Percentiles rank a stretch among this genome's conserved stretches.
phyloP scores from a whole-genome alignment of 305 asterid genomes.

The Striga hermonthica region DNA sequence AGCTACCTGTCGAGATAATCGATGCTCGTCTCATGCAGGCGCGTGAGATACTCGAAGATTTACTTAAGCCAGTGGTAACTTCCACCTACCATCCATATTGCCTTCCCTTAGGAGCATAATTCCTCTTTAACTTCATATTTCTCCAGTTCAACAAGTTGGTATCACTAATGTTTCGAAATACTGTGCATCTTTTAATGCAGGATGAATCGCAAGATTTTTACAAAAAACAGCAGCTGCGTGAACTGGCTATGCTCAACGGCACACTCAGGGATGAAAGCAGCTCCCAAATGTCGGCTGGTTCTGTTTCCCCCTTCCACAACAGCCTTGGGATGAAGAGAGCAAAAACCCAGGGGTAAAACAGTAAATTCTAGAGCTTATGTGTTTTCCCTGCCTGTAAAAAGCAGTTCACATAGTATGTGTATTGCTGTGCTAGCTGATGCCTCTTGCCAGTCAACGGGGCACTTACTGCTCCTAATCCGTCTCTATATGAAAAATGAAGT shows the following conservation, averaged over 20 bases:
- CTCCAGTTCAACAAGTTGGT: no score
- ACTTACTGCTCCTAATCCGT: slow-evolving; percentile 58
- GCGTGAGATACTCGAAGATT: slow-evolving; percentile 83
- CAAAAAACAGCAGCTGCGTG: slow-evolving; percentile 91
- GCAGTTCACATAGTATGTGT: slow-evolving; percentile 38
- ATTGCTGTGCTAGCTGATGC: slow-evolving; percentile 47
- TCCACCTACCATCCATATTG: slow-evolving; percentile 30
- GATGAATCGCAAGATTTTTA: slow-evolving; percentile 89
- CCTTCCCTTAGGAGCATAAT: slow-evolving; percentile 19
- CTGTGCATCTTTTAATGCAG: slow-evolving; percentile 37
- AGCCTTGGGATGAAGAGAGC: slow-evolving; percentile 99
- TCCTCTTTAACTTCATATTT: neutral
- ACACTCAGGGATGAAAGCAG: slow-evolving; percentile 84
- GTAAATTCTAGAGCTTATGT: slow-evolving; percentile 22
- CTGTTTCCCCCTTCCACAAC: slow-evolving; percentile 87
- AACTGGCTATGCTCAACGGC: slow-evolving; percentile 88
- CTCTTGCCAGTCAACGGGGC: slow-evolving; percentile 49
- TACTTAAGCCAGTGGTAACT: slow-evolving; percentile 90
- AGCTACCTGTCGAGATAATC: slow-evolving; percentile 87
- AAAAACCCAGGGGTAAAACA: slow-evolving; percentile 74
- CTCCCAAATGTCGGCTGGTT: slow-evolving; percentile 88
- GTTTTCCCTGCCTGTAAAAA: slow-evolving; percentile 34
- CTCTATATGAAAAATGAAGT: slow-evolving; percentile 61
- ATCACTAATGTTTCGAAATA: neutral
- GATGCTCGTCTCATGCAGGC: slow-evolving; percentile 95